A percentile compares a stretch with the other conserved stretches of the same genome.
These are phyloP conservation scores for Paramecium primaurelia DNA, from an alignment of 73 alveolate genomes.

Conservation along the genomic window DNA sequence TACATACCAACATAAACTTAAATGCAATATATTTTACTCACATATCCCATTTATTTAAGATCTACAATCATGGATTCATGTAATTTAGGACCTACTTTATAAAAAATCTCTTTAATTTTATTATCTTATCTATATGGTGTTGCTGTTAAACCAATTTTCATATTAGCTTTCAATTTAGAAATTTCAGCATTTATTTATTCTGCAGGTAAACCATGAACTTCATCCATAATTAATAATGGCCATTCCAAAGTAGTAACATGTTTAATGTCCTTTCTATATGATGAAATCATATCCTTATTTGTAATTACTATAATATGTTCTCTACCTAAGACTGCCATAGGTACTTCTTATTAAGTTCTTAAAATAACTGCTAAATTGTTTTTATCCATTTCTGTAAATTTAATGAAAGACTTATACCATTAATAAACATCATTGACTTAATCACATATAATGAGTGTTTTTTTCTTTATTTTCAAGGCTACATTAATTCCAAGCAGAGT, in stretches of 20 bases:
- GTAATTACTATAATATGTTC: constrained; percentile 18
- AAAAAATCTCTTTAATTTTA: constrained; percentile 55
- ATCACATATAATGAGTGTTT: constrained; percentile 56
- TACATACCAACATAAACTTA: constrained; percentile 42
- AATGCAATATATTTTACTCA: constrained; percentile 51
- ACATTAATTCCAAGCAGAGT: constrained; percentile 54
- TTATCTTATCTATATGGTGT: constrained; percentile 62
- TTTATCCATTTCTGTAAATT: constrained; percentile 40
- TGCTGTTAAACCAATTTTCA: constrained; percentile 60
- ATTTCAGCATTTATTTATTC: constrained; percentile 28
- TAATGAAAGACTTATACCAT: constrained; percentile 51
- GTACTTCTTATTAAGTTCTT: constrained; percentile 21
- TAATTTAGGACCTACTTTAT: constrained; percentile 57
- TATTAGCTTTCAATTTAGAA: not conserved
- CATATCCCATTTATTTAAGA: constrained; percentile 43
- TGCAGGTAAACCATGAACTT: constrained; percentile 85
- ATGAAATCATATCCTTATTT: constrained; percentile 9
- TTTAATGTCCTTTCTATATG: constrained; percentile 4
- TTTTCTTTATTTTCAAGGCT: constrained; percentile 44
- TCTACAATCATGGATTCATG: constrained; percentile 59
- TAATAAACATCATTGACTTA: constrained; percentile 36
- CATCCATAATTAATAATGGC: constrained; percentile 81
- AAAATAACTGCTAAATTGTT: constrained; percentile 65
- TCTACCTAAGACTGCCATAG: not conserved
- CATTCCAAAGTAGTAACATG: constrained; percentile 58